phyloP scores from a whole-genome alignment of 371 early-diverging fungal species.

The Parasitella parasitica region DNA sequence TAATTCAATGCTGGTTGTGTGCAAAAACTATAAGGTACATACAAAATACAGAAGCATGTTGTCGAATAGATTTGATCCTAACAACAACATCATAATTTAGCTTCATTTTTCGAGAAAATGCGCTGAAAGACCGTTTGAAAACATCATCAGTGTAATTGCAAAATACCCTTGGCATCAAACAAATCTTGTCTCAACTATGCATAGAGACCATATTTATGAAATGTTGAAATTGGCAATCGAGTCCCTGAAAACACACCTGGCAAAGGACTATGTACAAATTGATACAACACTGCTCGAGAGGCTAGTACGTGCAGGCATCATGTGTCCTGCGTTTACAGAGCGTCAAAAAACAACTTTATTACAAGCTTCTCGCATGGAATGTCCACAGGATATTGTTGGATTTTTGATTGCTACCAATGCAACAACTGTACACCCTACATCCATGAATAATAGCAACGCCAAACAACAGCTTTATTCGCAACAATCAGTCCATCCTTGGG shows the following conservation, averaged over 20 bases:
- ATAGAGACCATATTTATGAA: slow-evolving; percentile 79
- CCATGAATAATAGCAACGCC: background rate
- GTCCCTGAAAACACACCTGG: slow-evolving; percentile 57
- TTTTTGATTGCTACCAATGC: background rate
- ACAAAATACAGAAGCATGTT: too few species aligned
- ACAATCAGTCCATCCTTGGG: background rate
- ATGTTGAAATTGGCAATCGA: slow-evolving; percentile 67
- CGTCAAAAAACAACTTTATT: slow-evolving; percentile 70
- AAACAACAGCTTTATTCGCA: background rate
- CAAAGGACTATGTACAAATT: slow-evolving; percentile 64
- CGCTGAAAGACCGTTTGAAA: slow-evolving; percentile 79
- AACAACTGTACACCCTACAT: background rate
- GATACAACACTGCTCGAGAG: slow-evolving; percentile 60
- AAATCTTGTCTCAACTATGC: slow-evolving; percentile 60
- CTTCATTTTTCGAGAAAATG: slow-evolving; percentile 78
- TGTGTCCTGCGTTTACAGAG: slow-evolving; percentile 76
- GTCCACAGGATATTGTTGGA: slow-evolving; percentile 10
- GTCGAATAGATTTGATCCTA: background rate
- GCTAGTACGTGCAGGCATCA: slow-evolving; percentile 62
- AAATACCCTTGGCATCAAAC: slow-evolving; percentile 79
- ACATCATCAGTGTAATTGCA: slow-evolving; percentile 68
- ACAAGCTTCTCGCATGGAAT: slow-evolving; percentile 35
- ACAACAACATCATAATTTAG: slow-evolving; percentile 25
- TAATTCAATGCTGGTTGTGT: slow-evolving; percentile 65
- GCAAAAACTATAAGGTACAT: slow-evolving; percentile 72